Conservation (phyloP, 495 filamentous ascomycete species). For the Cladorrhinum samala region DNA sequence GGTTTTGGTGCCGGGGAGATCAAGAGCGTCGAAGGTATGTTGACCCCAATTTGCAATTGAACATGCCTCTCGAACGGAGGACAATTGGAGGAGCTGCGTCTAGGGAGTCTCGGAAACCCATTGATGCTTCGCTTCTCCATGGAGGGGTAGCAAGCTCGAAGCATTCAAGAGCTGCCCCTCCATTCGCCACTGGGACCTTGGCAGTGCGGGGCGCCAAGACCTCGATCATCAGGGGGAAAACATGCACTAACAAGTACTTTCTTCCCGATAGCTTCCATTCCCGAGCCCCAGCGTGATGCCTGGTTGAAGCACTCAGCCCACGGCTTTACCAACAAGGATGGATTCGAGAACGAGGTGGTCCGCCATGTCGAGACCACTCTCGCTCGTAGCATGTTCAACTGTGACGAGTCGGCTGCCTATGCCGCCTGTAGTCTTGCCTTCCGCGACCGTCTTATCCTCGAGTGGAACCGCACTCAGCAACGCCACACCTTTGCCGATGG, state of each 20-base stretch:
- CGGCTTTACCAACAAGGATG: slow-evolving; percentile 66
- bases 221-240: neutral
- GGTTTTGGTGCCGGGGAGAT: slow-evolving; percentile 87
- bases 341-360: slow-evolving; percentile 71
- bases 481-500: slow-evolving; percentile 82
- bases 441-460: slow-evolving; percentile 84
- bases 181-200: no score
- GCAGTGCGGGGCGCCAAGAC: slow-evolving; percentile 10
- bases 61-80: no score
- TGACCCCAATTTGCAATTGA: neutral
- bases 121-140: no score
- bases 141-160: no score
- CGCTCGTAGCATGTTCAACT: slow-evolving; percentile 94
- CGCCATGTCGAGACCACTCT: slow-evolving; percentile 95
- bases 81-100: neutral
- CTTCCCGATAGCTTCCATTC: slow-evolving; percentile 61
- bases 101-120: neutral
- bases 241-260: slow-evolving; percentile 12
- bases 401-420: slow-evolving; percentile 92
- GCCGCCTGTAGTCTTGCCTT: slow-evolving; percentile 85
- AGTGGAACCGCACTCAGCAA: slow-evolving; percentile 98
- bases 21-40: slow-evolving; percentile 76
- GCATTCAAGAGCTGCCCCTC: no score
- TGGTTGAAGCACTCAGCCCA: slow-evolving; percentile 73
- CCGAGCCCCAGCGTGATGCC: slow-evolving; percentile 78